Base-by-base conservation (phyloP, 2,329 filamentous ascomycete species). In the Pseudocercospora fijiensis region DNA sequence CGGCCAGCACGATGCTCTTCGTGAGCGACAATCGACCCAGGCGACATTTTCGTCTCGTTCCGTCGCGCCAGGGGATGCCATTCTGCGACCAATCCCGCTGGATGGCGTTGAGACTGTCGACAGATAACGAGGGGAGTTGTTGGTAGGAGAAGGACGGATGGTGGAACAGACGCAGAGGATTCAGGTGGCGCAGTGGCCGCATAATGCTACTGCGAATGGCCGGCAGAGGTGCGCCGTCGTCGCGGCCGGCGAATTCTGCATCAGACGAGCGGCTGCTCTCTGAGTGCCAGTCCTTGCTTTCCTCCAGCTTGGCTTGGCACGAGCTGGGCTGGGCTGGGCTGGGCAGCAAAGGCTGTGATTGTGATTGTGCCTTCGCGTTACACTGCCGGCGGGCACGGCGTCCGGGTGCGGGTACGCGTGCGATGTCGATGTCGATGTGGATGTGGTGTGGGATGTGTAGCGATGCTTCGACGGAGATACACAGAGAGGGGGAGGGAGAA, bases 61-160 rank as follows among this genome's bases (percentile, higher is more conserved):
- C 43, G 47, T 69, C 65, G 26, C 61, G 63, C 66, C 66, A 78
- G 75, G 56, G 78, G 73, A 63, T 77, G 75, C 67, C 78, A 77
- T 68, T 76, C 65, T 74, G 74, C 33, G 61, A 63, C 62, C 62
- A 66, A 47, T 65, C 63, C 47, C 65, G 66, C 24, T 64, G 65
- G 28, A 65, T 55, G 22, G 63, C 63, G 67, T 68, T 70, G 71
- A 78, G 76, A 72, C 74, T 78, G 63, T 80, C 78, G 65, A 74
- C 75, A 53, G 68, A 67, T 2, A 67, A 49, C 4, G 65, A 62
- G 22, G 68, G 79, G 61, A 82, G 69, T 71, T 77, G 77, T 69
- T 82, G 79, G 73, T 82, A 82, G 64, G 76, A 75, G 75, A 80
- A 79, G 71, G 74, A 76, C 62, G 76, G 76, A 64, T 76, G 73